Base-by-base conservation (phyloP, 2,329 filamentous ascomycete species). In the Trichoderma oligosporum region DNA sequence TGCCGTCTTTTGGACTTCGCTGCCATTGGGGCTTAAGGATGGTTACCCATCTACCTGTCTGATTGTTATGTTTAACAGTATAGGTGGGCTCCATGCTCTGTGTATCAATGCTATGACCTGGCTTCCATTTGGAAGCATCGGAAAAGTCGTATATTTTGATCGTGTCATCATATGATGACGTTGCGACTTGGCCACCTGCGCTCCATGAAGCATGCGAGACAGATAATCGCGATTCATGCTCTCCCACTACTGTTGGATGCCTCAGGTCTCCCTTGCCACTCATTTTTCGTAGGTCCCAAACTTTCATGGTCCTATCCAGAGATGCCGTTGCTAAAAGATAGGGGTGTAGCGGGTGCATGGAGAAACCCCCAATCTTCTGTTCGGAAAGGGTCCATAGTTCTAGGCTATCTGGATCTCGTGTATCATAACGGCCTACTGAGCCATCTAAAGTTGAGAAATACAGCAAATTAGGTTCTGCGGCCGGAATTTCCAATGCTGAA, bases 311-410 rank as follows among this genome's bases (percentile, higher is more conserved):
- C 2, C 93, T 83, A 68, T 99, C 94, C 0, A 99, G 78, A 0
- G 90, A 95, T 0, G 92, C 94, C 0, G 94, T 97, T 0, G 91
- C 91, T 0, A 96, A 73, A 4, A 96, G 82, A 67, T 97, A 89
- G 0, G 91, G 86, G 2, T 91, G 82, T 0, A 86, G 71, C 0
- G 94, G 93, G 65, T 95, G 86, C 2, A 97, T 73, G 0, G 87
- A 88, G 71, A 97, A 97, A 0, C 94, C 94, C 16, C 94, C 94
- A 54, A 99, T 97, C 68, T 99, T 99, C 71, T 96, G 92, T 53
- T 95, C 91, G 0, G 86, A 88, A 0, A 97, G 76, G 7, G 83
- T 79, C 82, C 90, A 95, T 1, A 88, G 75, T 14, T 91, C 82
- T 2, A 83, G 78, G 6, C 74, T 73, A 0, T 79, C 71, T 0